Evolutionary conservation across 768 basidiomycete genomes (phyloP), one percentile per base, ranked within the genome.

Genomic region (Rhodotorula paludigena): DNA sequence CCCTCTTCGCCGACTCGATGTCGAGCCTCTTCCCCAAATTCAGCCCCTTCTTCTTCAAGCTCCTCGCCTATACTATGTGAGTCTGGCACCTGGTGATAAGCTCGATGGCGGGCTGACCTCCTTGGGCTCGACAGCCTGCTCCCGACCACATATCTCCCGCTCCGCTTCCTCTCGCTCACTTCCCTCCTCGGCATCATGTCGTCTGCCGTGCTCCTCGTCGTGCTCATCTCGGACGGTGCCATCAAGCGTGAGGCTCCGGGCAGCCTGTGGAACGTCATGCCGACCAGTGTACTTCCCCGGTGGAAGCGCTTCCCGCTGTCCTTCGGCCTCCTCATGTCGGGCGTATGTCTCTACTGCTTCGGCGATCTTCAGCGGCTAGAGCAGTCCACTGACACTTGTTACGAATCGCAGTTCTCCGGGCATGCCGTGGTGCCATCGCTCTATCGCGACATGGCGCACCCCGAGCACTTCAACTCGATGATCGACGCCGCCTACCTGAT

Each of bases 351-450:
- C n/a, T n/a, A n/a, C n/a, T n/a, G n/a, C n/a, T 64, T 35, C 30
- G 5, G 3, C 28, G 25, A 28, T 56, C 32, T 32, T 18, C 20
- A 18, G 18, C 32, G 48, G 3, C 28, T 18, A 3, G 11, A 21
- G 23, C 16, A 21, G 16, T 12, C 7, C 12, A 15, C 48, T 49
- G 48, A 49, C 48, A n/a, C 23, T 32, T 32, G 8, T 11, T 33
- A 5, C 5, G 5, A 10, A 30, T 2, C 30, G 47, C 72, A 91
- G 85, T 93, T 94, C 74, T 86, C 90, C 5, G 92, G 92, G 3
- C 94, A 98, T 76, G 87, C 90, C 21, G 88, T 93, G 36, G 88
- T 98, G 56, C 93, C 93, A 28, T 89, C 88, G 30, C 78, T 98
- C 23, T 91, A 89, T 8, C 83, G 86, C 74, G 93, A 98, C 78